Conservation (phyloP, 805 yeast species). For the Lachancea thermotolerans region DNA sequence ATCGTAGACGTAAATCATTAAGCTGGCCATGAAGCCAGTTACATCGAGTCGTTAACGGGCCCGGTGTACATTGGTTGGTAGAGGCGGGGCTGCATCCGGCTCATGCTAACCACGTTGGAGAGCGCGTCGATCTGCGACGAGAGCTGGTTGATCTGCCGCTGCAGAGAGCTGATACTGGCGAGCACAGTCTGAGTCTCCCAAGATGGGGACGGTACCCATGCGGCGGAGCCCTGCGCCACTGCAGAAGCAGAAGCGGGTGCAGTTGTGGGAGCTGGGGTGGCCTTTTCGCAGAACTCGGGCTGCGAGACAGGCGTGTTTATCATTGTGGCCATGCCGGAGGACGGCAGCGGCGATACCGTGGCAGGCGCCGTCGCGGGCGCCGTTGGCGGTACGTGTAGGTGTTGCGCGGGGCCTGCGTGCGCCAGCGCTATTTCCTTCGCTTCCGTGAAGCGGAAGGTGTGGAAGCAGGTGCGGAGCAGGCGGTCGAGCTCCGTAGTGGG, state of each 20-base stretch:
- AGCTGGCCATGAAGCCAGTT: no score
- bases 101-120: not conserved
- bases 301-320: not conserved
- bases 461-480: conserved; percentile 1
- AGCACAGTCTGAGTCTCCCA: not conserved
- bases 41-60: no score
- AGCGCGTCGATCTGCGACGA: not conserved
- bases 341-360: not conserved
- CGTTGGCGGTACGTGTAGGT: not conserved
- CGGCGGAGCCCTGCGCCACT: not conserved
- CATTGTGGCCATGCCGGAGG: not conserved
- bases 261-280: not conserved
- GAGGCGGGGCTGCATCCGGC: not conserved
- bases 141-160: conserved; percentile 3
- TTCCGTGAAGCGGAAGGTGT: conserved; percentile 2
- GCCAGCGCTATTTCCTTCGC: not conserved
- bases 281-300: not conserved
- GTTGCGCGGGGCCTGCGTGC: not conserved
- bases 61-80: not conserved
- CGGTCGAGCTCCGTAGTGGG: conserved; percentile 2
- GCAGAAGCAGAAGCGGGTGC: not conserved
- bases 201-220: not conserved
- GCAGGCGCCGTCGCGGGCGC: not conserved
- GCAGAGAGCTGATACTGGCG: not conserved
- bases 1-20: no score